Evolutionary conservation across 495 filamentous ascomycete species (phyloP).

Genomic region (Penicillium manginii): DNA sequence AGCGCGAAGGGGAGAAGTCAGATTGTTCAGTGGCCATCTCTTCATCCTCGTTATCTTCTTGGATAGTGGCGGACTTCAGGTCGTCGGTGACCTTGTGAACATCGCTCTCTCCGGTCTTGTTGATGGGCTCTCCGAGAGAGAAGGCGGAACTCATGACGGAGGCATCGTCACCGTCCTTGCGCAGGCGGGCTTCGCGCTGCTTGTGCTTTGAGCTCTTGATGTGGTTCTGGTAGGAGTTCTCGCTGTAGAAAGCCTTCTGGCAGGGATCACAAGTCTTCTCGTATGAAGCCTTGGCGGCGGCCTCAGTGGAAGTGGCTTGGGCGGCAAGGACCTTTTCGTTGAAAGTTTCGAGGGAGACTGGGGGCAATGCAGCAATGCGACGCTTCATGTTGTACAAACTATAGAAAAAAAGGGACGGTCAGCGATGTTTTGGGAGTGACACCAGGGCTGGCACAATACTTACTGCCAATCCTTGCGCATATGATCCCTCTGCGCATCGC

Average conservation of each 20-base stretch:
- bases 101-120: constrained; percentile 61
- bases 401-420: background rate
- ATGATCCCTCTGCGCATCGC: constrained; percentile 90
- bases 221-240: constrained; percentile 94
- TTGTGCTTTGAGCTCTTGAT: constrained; percentile 89
- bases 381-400: constrained; percentile 98
- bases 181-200: constrained; percentile 59
- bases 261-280: constrained; percentile 82
- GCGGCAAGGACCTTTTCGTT: constrained; percentile 96
- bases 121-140: constrained; percentile 80
- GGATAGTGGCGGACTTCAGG: constrained; percentile 72
- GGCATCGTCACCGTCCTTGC: constrained; percentile 59
- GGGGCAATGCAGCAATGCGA: constrained; percentile 87
- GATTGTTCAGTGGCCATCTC: constrained; percentile 33
- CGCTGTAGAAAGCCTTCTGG: constrained; percentile 91
- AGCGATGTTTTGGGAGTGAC: constrained; percentile 8
- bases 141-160: constrained; percentile 91
- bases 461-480: constrained; percentile 99
- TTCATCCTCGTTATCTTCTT: constrained; percentile 44
- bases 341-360: constrained; percentile 89
- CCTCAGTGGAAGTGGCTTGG: constrained; percentile 78
- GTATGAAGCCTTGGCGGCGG: constrained; percentile 86
- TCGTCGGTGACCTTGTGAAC: constrained; percentile 80
- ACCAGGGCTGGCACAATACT: constrained; percentile 29
- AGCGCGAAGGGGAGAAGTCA: constrained; percentile 61